Base-by-base conservation (phyloP, 345 rosid genomes). In the Pistacia atlantica region DNA sequence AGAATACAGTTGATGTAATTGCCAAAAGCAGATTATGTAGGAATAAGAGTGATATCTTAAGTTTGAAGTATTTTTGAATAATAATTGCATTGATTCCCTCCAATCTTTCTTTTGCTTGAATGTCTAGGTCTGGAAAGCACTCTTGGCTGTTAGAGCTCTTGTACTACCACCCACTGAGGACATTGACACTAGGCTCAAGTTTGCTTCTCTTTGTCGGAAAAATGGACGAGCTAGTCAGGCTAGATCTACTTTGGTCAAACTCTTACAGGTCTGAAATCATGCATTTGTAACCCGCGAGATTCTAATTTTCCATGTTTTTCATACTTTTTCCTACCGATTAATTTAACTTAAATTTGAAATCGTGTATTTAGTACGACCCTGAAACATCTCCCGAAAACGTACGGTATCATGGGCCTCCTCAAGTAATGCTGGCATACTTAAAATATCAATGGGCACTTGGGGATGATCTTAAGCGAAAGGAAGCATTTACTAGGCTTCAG, bases 401-500 rank as follows among this genome's bases (percentile, higher is more conserved):
- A 75, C 88, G 81, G 60, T 93, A 88, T 83, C 93, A 88, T 72
- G 98, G 97, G 62, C 97, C 97, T 75, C 97, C 99, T 72, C 97
- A 96, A 91, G 99, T 96, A 78, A 91, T 93, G 90, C 87, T 92
- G 68, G 95, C 93, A 71, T 96, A 96, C 89, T 84, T 96, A 78
- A 89, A 92, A 78, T 96, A 92, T 75, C 99, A 92, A 65, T 96
- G 99, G 99, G 93, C 98, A 60, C 95, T 96, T 77, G 99, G 99
- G 61, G 99, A 96, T 76, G 99, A 96, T 80, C 88, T 79, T 73
- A 93, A 93, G 88, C 89, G 97, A 74, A 93, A 89, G 87, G 98
- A 93, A 80, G 92, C 99, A 64, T 96, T 92, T 90, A 60, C 87
- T 82, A 82, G 90, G 84, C 89, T 93, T 77, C 97, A 93, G 93